phyloP scores from a whole-genome alignment of 116 monocot species.

The Trichopus zeylanicus region DNA sequence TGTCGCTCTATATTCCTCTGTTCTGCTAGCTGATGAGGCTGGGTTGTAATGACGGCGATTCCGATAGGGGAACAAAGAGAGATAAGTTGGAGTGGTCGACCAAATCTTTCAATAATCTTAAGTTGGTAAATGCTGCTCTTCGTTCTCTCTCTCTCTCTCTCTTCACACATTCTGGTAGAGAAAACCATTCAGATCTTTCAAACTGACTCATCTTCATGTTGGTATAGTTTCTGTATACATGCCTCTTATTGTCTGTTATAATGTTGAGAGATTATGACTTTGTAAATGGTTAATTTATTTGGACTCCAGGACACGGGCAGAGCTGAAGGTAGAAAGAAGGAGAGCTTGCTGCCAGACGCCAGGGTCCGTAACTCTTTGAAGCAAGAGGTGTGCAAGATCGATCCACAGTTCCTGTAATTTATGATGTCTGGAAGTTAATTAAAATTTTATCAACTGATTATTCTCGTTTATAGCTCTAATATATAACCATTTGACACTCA shows the following conservation, averaged over 20 bases:
- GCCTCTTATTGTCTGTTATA: no score
- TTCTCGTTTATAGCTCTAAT: background rate
- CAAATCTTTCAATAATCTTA: conserved; percentile 25
- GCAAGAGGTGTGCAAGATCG: conserved; percentile 34
- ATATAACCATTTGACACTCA: background rate
- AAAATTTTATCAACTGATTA: background rate
- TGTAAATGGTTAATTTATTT: background rate
- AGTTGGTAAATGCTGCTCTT: conserved; percentile 30
- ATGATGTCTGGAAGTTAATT: no score
- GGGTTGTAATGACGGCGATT: conserved; percentile 25
- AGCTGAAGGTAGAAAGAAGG: conserved; percentile 4
- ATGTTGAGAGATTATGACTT: background rate
- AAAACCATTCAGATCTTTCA: background rate
- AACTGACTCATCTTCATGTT: no score
- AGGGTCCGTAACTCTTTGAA: conserved; percentile 29
- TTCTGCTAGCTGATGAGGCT: background rate
- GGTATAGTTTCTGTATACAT: no score
- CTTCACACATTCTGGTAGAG: background rate
- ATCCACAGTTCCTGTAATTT: background rate
- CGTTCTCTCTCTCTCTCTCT: background rate
- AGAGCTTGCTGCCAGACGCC: background rate
- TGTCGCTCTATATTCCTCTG: no score
- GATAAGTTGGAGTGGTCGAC: conserved; percentile 22
- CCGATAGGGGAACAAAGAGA: conserved; percentile 18
- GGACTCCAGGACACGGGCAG: conserved; percentile 8